Evolutionary conservation across 495 filamentous ascomycete species (phyloP).

Genomic region (Penicillium simplicissimum): DNA sequence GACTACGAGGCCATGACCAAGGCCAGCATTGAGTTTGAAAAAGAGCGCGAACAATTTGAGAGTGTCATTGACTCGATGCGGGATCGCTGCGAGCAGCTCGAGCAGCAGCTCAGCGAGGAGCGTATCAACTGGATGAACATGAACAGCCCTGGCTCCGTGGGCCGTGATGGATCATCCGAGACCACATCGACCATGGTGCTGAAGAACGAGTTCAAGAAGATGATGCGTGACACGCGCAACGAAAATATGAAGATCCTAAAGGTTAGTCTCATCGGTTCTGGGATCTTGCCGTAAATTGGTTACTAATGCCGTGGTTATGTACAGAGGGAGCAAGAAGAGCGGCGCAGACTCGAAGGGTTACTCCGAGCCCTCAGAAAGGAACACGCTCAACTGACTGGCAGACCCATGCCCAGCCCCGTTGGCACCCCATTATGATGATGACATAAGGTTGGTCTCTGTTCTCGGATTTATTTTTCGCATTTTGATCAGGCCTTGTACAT

Average conservation of each 20-base stretch:
- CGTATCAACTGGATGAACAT: slow-evolving; percentile 69
- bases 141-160: slow-evolving; percentile 52
- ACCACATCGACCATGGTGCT: slow-evolving; percentile 71
- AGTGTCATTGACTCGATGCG: slow-evolving; percentile 65
- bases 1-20: slow-evolving; percentile 89
- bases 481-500: slow-evolving; percentile 24
- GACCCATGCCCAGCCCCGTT: slow-evolving; percentile 52
- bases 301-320: slow-evolving; percentile 20
- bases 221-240: slow-evolving; percentile 79
- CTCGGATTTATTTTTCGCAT: slow-evolving; percentile 15
- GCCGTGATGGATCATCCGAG: slow-evolving; percentile 50
- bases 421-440: slow-evolving; percentile 48
- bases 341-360: slow-evolving; percentile 62
- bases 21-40: slow-evolving; percentile 82
- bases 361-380: slow-evolving; percentile 58
- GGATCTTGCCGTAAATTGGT: not conserved
- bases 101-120: slow-evolving; percentile 69
- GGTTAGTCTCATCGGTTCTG: slow-evolving; percentile 47
- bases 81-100: slow-evolving; percentile 68
- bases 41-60: slow-evolving; percentile 78
- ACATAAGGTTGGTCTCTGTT: slow-evolving; percentile 22
- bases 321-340: slow-evolving; percentile 73
- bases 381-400: slow-evolving; percentile 48
- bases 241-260: slow-evolving; percentile 69
- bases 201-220: slow-evolving; percentile 84